Base-by-base conservation (phyloP, 2,329 filamentous ascomycete genomes). In the Ascochyta viciae-villosae region DNA sequence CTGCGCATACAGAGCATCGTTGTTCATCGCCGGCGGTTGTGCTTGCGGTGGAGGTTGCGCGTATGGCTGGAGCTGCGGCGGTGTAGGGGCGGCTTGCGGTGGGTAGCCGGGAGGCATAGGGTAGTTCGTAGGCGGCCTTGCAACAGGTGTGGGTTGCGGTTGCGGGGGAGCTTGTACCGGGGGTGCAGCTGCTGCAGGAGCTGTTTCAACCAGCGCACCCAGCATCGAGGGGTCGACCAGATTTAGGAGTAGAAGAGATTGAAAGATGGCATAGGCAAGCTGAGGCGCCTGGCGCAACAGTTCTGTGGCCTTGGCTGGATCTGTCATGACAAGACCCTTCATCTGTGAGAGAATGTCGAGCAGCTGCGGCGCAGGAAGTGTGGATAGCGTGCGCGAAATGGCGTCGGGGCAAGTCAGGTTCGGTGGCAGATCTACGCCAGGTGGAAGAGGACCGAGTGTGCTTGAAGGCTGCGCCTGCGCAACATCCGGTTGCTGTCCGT, bases 321-420 rank as follows among this genome's bases (percentile, higher is more conserved):
- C 92, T 23, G 84, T 86, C 46, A 87, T 86, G n/a, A 91, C 91
- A 12, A 98, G 82, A 3, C 88, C 86, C 78, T 98, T 98, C 91
- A 98, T 96, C 75, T 98, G 93, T 8, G 89, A 87, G 57, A 99
- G 86, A 54, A 97, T 93, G 65, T 97, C 94, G 65, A 98, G 89
- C 3, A 99, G 87, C 75, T 98, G 93, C 6, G 90, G 85, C 0
- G 93, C 89, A 0, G 93, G 92, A 0, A 98, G 85, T 3, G 92
- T 91, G 59, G 90, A 88, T 61, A 99, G 87, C 0, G 94, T 97
- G 67, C 90, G 88, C 5, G 92, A 96, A 72, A 99, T 97, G 61
- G 92, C 91, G 72, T 98, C 95, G 23, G 91, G 88, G 65, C 90
- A 93, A 51, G 86, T 92, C 52, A 97, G 83, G 49, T 92, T 91